These are phyloP conservation scores for Fusarium incarnatum DNA, from an alignment of 2,329 filamentous ascomycete genomes.

Conservation along the genomic window DNA sequence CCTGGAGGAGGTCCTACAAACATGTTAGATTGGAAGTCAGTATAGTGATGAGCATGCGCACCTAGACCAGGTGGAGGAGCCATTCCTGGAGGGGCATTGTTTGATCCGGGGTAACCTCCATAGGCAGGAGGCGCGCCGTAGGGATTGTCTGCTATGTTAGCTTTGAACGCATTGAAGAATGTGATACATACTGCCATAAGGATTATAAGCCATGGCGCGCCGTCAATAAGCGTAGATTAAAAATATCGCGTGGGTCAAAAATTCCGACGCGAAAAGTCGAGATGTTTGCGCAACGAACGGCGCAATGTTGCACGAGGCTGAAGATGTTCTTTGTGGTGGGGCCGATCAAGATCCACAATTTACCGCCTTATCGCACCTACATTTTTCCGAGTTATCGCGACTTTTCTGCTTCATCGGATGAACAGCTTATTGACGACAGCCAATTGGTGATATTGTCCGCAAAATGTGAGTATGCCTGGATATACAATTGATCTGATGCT, in stretches of 20 bases:
- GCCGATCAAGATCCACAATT: conserved; percentile 30
- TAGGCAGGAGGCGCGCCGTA: conserved; percentile 83
- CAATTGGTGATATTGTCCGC: conserved; percentile 36
- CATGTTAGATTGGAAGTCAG: conserved; percentile 30
- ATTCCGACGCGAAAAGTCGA: conserved; percentile 1
- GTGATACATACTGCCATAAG: conserved; percentile 64
- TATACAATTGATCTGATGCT: neutral
- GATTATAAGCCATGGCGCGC: conserved; percentile 67
- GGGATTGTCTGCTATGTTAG: conserved; percentile 56
- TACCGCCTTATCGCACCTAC: conserved; percentile 45
- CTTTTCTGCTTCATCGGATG: conserved; percentile 41
- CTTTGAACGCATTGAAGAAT: neutral
- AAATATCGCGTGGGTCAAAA: conserved; percentile 1
- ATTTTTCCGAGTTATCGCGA: conserved; percentile 47
- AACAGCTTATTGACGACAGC: conserved; percentile 35
- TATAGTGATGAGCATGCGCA: conserved; percentile 56
- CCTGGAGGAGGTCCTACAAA: conserved; percentile 77
- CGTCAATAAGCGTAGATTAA: conserved; percentile 20
- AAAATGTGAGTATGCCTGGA: conserved; percentile 37
- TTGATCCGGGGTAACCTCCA: conserved; percentile 73
- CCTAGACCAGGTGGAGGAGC: conserved; percentile 85
- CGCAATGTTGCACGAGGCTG: conserved; percentile 45
- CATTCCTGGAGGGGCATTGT: conserved; percentile 71
- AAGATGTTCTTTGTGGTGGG: conserved; percentile 44
- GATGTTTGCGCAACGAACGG: conserved; percentile 21